phyloP scores from a whole-genome alignment of 1,284 basidiomycete genomes.

The Cryptococcus sp. region DNA sequence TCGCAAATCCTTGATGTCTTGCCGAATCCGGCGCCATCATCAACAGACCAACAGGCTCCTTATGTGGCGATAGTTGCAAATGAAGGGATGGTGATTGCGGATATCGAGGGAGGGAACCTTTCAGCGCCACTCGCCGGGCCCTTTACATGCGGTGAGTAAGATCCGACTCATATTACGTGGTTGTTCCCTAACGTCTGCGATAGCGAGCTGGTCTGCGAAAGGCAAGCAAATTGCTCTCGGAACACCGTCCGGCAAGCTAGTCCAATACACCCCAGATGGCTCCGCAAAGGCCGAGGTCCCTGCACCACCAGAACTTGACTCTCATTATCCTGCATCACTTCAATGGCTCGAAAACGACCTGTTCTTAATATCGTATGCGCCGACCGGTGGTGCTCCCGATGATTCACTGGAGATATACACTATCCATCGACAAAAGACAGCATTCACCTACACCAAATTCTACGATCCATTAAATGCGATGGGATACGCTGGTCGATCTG shows the following conservation, averaged over 20 bases:
- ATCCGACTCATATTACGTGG: not conserved
- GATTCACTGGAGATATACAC: constrained; percentile 51
- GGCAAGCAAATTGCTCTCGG: constrained; percentile 61
- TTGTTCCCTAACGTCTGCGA: constrained; percentile 23
- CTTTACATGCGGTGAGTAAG: constrained; percentile 41
- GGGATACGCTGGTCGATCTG: constrained; percentile 47
- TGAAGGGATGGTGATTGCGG: constrained; percentile 43
- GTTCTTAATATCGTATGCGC: constrained; percentile 57
- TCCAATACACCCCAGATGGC: constrained; percentile 59
- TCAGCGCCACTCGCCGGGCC: constrained; percentile 32
- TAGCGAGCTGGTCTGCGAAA: constrained; percentile 58
- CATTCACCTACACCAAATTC: constrained; percentile 48
- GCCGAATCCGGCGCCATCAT: constrained; percentile 53
- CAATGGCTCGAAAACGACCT: constrained; percentile 61
- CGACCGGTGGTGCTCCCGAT: constrained; percentile 37
- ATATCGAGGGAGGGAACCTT: constrained; percentile 36
- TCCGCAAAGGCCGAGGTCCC: constrained; percentile 55
- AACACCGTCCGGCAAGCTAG: constrained; percentile 51
- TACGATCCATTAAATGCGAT: constrained; percentile 51
- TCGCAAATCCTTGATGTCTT: constrained; percentile 47
- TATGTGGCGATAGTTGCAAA: constrained; percentile 49
- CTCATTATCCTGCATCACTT: constrained; percentile 45
- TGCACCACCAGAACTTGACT: constrained; percentile 46
- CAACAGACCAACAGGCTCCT: constrained; percentile 37
- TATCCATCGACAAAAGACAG: constrained; percentile 43